Base-by-base conservation (phyloP, 2,329 filamentous ascomycete species). In the Cladosporium cucumerinum region DNA sequence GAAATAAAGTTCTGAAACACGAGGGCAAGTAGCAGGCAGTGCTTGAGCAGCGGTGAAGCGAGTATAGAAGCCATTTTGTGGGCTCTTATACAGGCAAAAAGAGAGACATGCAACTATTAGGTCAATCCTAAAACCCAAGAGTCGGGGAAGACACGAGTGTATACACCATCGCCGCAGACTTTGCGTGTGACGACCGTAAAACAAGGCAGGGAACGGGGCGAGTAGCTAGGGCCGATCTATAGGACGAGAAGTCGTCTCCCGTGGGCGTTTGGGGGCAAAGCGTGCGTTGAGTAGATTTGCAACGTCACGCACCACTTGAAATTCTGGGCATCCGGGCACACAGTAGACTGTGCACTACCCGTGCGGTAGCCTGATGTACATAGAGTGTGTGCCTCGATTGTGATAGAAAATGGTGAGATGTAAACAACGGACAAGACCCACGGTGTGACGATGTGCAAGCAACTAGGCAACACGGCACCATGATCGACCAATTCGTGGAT, bases 141-240 rank as follows among this genome's bases (percentile, higher is more conserved):
- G 32, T 10, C 23, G 60, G 60, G 49, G 23, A 32, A 32, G 23
- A 46, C 60, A 55, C 54, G 60, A 25, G n/a, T 23, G 59, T 62
- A 62, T 34, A 62, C 28, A 2, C 59, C 39, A 46, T 46, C 14
- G 48, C 46, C 36, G 30, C 48, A 11, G 46, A 32, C 30, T 36
- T 25, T 62, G 49, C n/a, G 23, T 48, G 48, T 48, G 34, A 26
- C 54, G 60, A 62, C 32, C 49, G 48, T 34, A 30, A 62, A 52
- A 54, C 49, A 62, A 62, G 60, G 36, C 60, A 25, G 60, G 21
- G 51, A 46, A 61, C 21, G 58, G 48, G 60, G 48, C 32, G 48
- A 39, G 36, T 28, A 16, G 39, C 60, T 62, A 62, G 60, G 60
- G 60, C 60, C 60, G 60, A 62, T 62, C 60, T 39, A 52, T 39